Percentiles rank a stretch among this genome's conserved stretches.
These are phyloP conservation scores for Fonsecaea erecta DNA, from an alignment of 2,329 filamentous ascomycete genomes.

Conservation along the genomic window DNA sequence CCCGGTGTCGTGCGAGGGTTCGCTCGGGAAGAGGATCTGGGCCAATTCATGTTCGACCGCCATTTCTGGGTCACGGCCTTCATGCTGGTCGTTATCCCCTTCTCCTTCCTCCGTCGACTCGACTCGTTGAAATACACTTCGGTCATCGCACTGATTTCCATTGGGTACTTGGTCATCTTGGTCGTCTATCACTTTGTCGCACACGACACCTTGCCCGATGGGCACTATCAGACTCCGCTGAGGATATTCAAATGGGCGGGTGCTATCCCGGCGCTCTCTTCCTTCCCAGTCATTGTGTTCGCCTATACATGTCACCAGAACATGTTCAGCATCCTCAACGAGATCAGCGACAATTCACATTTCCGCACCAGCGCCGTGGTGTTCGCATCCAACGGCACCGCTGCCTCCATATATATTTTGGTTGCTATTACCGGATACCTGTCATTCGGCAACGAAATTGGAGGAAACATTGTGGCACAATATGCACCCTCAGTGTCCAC, in stretches of 20 bases:
- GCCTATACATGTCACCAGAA: conserved; percentile 99
- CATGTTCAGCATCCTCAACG: conserved; percentile 98
- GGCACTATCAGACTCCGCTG: conserved; percentile 66
- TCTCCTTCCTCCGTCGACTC: conserved; percentile 86
- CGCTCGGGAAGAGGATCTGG: conserved; percentile 63
- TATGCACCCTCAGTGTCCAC: conserved; percentile 79
- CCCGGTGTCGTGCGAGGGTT: conserved; percentile 89
- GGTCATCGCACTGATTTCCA: conserved; percentile 85
- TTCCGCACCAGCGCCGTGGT: conserved; percentile 79
- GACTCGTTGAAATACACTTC: conserved; percentile 98
- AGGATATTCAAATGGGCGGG: conserved; percentile 79
- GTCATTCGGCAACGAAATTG: conserved; percentile 87
- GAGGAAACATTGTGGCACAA: conserved; percentile 92
- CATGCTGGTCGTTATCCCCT: conserved; percentile 85
- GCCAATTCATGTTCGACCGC: conserved; percentile 80
- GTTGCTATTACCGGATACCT: conserved; percentile 95
- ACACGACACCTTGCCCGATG: conserved; percentile 72
- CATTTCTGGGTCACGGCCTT: conserved; percentile 98
- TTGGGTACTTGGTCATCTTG: conserved; percentile 89
- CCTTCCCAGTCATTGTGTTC: conserved; percentile 93
- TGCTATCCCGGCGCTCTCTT: conserved; percentile 76
- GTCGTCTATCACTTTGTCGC: conserved; percentile 89
- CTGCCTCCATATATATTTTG: conserved; percentile 83
- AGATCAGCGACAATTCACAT: conserved; percentile 84
- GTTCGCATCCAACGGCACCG: conserved; percentile 80